phyloP scores from a whole-genome alignment of 176 grass and related monocot genomes.

The Melocanna baccifera region DNA sequence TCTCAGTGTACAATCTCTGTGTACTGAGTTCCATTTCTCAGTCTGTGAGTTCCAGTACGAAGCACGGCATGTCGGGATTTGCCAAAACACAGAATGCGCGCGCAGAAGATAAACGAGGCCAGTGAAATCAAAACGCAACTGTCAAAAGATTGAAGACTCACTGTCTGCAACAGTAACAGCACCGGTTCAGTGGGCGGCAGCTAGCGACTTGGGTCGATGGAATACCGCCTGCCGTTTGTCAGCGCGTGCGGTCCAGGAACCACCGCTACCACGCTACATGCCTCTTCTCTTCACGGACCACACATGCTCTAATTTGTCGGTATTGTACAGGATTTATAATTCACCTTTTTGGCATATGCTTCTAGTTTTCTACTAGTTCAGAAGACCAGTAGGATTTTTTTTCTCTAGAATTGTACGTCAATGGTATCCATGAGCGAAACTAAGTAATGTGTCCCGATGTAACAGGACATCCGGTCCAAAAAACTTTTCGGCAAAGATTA shows the following conservation, averaged over 20 bases:
- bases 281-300: slow-evolving; percentile 13
- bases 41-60: not conserved
- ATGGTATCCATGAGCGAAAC: not conserved
- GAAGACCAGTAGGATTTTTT: too few species aligned
- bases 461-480: too few species aligned
- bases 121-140: not conserved
- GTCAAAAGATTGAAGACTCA: not conserved
- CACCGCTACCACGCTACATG: too few species aligned
- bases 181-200: not conserved
- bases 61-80: not conserved
- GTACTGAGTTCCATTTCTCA: slow-evolving; percentile 31
- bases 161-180: not conserved
- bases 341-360: not conserved
- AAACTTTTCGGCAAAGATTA: too few species aligned
- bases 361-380: not conserved
- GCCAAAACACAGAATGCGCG: not conserved
- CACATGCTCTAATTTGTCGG: not conserved
- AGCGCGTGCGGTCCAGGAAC: not conserved
- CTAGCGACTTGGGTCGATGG: not conserved
- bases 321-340: not conserved
- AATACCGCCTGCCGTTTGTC: not conserved
- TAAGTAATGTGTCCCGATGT: too few species aligned
- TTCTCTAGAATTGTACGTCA: too few species aligned
- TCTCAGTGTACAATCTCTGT: too few species aligned
- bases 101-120: not conserved